Base-by-base conservation (phyloP, 352 stramenopile species). In the Phytophthora cryptogea region DNA sequence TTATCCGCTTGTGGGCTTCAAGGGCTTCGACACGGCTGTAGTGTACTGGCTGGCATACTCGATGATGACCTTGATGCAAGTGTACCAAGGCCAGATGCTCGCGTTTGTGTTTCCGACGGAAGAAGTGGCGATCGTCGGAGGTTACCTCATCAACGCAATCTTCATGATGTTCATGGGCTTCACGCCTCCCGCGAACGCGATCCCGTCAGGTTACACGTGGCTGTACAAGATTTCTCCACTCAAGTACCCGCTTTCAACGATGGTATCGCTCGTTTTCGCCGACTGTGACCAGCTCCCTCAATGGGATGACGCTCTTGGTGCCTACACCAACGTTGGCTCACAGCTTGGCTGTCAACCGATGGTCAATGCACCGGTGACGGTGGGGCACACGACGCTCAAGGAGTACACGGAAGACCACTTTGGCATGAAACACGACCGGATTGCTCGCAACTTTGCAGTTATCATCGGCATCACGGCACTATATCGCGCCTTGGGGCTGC, bases 11-110 rank as follows among this genome's bases (percentile, higher is more conserved):
- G 47, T 70, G 14, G 54, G 61, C 23, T 69, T 69, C 20, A 53
- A 16, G 14, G 47, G 63, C 16, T 70, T 76, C 26, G 31, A 20
- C 17, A 68, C 37, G 0, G 58, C 28, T 16, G 46, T 76, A 16
- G 36, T 70, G 3, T 76, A 46, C 30, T 75, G 67, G 67, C 14
- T 81, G 27, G 64, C 56, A 2, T 59, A 63, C 28, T 62, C 59
- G 2, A 57, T 74, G 53, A 57, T 76, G 35, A 65, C 74, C 32
- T 40, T 80, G 44, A 59, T 80, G 54, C 75, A 82, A 45, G 89
- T 84, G 5, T 94, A 85, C 68, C 72, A 86, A 35, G 83, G 76
- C 13, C 83, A 97, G 57, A 83, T 92, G 45, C 75, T 96, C 41
- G 78, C 83, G 42, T 77, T 75, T 8, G 56, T 68, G 3, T 46